Evolutionary conservation across 495 filamentous ascomycete genomes (phyloP), one percentile per base, ranked within the genome.

Genomic region (Aspergillus homomorphus): DNA sequence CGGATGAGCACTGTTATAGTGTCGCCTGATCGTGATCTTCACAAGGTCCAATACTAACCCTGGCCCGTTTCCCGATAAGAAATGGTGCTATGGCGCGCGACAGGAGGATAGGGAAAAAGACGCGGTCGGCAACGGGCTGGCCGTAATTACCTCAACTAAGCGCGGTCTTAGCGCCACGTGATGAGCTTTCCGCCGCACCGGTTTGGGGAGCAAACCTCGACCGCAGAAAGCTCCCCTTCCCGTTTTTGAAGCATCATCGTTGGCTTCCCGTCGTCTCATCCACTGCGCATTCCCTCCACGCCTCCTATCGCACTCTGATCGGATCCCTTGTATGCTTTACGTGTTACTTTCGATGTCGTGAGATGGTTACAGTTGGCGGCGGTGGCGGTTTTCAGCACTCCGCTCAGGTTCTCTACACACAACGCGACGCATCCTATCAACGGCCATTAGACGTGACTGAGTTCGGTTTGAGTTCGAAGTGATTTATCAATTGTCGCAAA

Each of bases 361-460:
- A 77, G 67, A 79, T 79, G 76, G 66, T 78, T 69, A 72, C 66
- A 69, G 59, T 54, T 71, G 67, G 71, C 70, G 69, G 69, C 62
- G 62, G 69, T 63, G 68, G 71, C 69, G 71, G 71, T 77, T 72
- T 60, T 38, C 70, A 77, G 70, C 71, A 74, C 63, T 67, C 67
- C 68, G 76, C 75, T 77, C 74, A 69, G 60, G 67, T 70, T 54
- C 66, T 62, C 58, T 46, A 56, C 59, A 51, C 63, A 68, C 75
- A 67, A 51, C 72, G 74, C 73, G 69, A 69, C 54, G 70, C 68
- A 62, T 69, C 63, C 62, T 67, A 68, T 60, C 58, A 44, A 62
- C 58, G 62, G 57, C 59, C 59, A 53, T 67, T 54, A 54, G 48
- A 58, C 55, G 54, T 61, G 54, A 63, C 62, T 61, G 44, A 38